These are phyloP conservation scores for Penicillium sp. DNA, from an alignment of 2,329 filamentous ascomycete species.

Conservation along the genomic window DNA sequence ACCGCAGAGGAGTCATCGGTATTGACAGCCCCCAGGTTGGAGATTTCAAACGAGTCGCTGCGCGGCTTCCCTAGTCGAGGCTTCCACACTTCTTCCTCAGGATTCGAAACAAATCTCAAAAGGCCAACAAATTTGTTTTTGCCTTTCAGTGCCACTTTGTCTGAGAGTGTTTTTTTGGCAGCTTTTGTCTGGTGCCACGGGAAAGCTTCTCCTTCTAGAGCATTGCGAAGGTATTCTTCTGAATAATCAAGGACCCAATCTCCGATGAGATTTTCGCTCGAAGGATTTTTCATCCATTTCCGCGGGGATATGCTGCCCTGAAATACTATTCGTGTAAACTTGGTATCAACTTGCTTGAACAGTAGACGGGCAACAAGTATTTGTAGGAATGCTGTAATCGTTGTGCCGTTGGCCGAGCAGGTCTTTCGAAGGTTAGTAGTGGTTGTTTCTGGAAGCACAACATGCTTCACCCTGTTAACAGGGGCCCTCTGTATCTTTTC, in stretches of 20 bases:
- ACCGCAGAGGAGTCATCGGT: slow-evolving; percentile 16
- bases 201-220: slow-evolving; percentile 19
- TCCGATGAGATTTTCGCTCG: slow-evolving; percentile 36
- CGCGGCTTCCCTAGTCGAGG: slow-evolving; percentile 38
- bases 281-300: slow-evolving; percentile 30
- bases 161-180: slow-evolving; percentile 27
- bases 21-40: slow-evolving; percentile 36
- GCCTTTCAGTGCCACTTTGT: slow-evolving; percentile 23
- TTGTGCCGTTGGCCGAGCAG: slow-evolving; percentile 37
- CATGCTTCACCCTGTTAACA: slow-evolving; percentile 25
- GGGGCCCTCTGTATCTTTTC: slow-evolving; percentile 18
- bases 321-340: slow-evolving; percentile 29
- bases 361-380: slow-evolving; percentile 36
- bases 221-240: slow-evolving; percentile 25
- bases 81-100: slow-evolving; percentile 32
- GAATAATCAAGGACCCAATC: slow-evolving; percentile 32
- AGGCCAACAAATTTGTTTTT: slow-evolving; percentile 34
- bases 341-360: background rate
- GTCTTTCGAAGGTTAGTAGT: slow-evolving; percentile 27
- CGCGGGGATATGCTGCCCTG: slow-evolving; percentile 37
- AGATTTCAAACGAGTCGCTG: slow-evolving; percentile 40
- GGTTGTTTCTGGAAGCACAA: slow-evolving; percentile 28
- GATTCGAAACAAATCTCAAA: slow-evolving; percentile 39
- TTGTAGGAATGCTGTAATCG: slow-evolving; percentile 40
- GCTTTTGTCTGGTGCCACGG: slow-evolving; percentile 32